Base-by-base conservation (phyloP, 768 basidiomycete species). In the Tricholomella constricta region DNA sequence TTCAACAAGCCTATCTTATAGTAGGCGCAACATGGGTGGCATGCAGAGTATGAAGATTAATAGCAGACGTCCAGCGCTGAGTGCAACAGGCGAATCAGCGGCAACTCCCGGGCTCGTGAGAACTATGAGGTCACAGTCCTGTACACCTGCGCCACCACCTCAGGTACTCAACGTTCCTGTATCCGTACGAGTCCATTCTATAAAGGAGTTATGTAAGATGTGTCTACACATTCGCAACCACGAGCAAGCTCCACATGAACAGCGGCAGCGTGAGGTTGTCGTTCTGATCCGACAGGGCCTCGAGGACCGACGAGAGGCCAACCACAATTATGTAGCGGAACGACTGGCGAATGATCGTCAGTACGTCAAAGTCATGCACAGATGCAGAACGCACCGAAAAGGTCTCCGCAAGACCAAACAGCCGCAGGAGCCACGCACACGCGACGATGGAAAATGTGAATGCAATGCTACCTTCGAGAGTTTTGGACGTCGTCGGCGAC, bases 191-290 rank as follows among this genome's bases (percentile, higher is more conserved):
- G n/a, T n/a, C n/a, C n/a, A n/a, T n/a, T n/a, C n/a, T n/a, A n/a
- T n/a, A n/a, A n/a, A n/a, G n/a, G n/a, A n/a, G n/a, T n/a, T n/a
- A n/a, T n/a, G n/a, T n/a, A n/a, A n/a, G n/a, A n/a, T n/a, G n/a
- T n/a, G n/a, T n/a, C 55, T 65, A 72, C 35, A 74, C 67, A 45
- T 65, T 68, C 29, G 79, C 75, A 45, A 94, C 70, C 27, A 86
- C 85, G 29, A 94, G 75, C 72, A 93, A 77, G 65, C 90, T 89
- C 94, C 94, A 99, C 76, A 95, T 86, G 69, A 89, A 98, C 70
- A 98, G 72, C n/a, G 97, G 96, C 56, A 99, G 76, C 36, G 91
- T 93, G 59, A 99, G 77, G 71, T 99, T 99, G 72, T 99, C 97
- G 71, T 98, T 98, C 72, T 99, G 97, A 65, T 88, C 88, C 17